Evolutionary conservation across 2,329 filamentous ascomycete species (phyloP), one percentile per base, ranked within the genome.

Genomic region (Epicoccum sorghinum): DNA sequence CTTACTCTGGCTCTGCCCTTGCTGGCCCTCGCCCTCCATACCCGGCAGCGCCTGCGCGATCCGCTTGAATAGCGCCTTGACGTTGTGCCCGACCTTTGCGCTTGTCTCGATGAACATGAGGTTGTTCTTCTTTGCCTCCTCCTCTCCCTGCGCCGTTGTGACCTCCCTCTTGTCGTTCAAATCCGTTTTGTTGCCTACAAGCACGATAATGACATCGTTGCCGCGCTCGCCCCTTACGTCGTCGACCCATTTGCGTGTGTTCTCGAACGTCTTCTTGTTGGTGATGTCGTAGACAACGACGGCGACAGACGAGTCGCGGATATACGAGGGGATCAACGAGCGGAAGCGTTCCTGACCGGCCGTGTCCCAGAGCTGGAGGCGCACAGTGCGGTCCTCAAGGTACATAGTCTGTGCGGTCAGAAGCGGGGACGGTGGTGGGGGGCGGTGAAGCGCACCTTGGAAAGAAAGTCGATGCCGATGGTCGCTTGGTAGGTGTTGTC

Each of bases 401-500:
- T 99, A 99, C 96, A 99, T 99, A 50, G 95, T 99, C 91, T 93
- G 57, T 55, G 46, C 9, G 18, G 59, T 68, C 45, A 64, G 57
- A 38, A 4, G n/a, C 18, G 29, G 52, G 60, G 47, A 14, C 14
- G 13, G 29, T 3, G 23, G 48, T 35, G 18, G 3, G 33, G 38
- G 33, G 47, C 25, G 36, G 47, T 24, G 43, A 40, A 52, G 48
- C 64, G 54, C 82, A 90, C 91, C 89, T 99, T 99, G 72, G 93
- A 97, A 65, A 99, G 86, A 75, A 99, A 99, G 79, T 99, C 95
- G 80, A 99, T 99, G 72, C 95, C 95, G 73, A 99, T 98, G 35
- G 95, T 99, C 53, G 95, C 95, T 79, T 99, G 95, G 81, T 99
- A 99, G 83, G 93, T 98, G 80, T 96, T 97, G 83, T 99, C 95